phyloP scores from a whole-genome alignment of 768 basidiomycete genomes.

The Clathrus columnatus region DNA sequence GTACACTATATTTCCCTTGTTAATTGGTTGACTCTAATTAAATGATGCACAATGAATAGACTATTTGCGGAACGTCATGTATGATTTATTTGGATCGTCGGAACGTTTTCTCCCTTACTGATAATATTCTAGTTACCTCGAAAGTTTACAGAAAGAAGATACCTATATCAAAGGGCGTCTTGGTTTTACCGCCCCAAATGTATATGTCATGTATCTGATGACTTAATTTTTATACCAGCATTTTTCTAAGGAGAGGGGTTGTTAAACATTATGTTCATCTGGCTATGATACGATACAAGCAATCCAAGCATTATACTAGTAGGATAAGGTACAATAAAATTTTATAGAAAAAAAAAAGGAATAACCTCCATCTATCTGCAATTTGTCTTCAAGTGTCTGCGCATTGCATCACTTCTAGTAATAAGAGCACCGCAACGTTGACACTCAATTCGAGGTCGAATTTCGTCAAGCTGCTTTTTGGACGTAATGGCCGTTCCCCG shows the following conservation, averaged over 20 bases:
- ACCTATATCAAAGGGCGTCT: constrained; percentile 49
- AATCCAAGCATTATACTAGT: no score
- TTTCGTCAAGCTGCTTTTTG: not conserved
- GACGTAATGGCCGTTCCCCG: constrained; percentile 1
- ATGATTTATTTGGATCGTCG: not conserved
- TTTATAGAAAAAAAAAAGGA: no score
- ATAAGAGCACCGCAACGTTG: not conserved
- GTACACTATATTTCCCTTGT: not conserved
- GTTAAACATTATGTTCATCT: no score
- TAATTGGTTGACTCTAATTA: constrained; percentile 8
- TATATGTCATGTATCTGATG: constrained; percentile 62
- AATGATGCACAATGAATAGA: no score
- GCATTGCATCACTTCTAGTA: constrained; percentile 6
- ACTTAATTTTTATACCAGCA: constrained; percentile 27
- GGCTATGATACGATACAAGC: no score
- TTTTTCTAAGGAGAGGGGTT: not conserved
- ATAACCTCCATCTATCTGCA: not conserved
- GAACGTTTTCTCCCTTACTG: not conserved
- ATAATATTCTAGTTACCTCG: constrained; percentile 40
- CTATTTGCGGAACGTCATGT: constrained; percentile 63
- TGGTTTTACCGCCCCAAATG: constrained; percentile 71
- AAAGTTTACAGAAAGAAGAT: constrained; percentile 53
- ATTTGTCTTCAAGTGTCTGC: not conserved
- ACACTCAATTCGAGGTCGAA: not conserved
- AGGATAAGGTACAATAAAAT: no score